These are phyloP conservation scores for Monilinia aucupariae DNA, from an alignment of 2,329 filamentous ascomycete species.

Conservation along the genomic window DNA sequence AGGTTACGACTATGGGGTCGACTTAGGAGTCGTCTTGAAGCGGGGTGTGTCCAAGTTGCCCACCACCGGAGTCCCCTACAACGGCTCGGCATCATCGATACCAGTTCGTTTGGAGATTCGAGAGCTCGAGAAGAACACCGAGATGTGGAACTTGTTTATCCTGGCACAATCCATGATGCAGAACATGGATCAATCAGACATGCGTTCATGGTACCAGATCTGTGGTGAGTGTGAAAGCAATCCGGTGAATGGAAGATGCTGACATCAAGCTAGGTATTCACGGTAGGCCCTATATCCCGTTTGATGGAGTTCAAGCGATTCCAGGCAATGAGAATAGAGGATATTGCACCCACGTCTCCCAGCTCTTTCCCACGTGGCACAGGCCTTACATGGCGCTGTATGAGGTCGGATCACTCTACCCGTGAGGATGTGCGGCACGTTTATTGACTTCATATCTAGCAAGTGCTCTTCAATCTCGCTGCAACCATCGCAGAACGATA, in stretches of 20 bases:
- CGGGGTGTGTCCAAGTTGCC: constrained; percentile 19
- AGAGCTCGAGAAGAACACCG: constrained; percentile 26
- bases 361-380: constrained; percentile 44
- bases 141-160: constrained; percentile 31
- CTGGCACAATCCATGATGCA: constrained; percentile 29
- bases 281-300: constrained; percentile 28
- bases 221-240: constrained; percentile 20
- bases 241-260: background rate
- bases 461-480: constrained; percentile 46
- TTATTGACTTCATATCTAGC: constrained; percentile 38
- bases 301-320: constrained; percentile 23
- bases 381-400: constrained; percentile 50
- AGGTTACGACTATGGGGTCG: constrained; percentile 26
- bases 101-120: constrained; percentile 29
- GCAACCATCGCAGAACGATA: constrained; percentile 40
- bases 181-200: constrained; percentile 23
- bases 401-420: constrained; percentile 41
- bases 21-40: constrained; percentile 18
- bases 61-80: constrained; percentile 16
- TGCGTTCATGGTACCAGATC: constrained; percentile 31
- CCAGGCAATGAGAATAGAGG: constrained; percentile 24
- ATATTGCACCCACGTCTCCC: constrained; percentile 31
- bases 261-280: constrained; percentile 27
- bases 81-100: constrained; percentile 22
- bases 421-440: background rate